Base-by-base conservation (phyloP, 805 yeast genomes). In the Scheffersomyces coipomensis region DNA sequence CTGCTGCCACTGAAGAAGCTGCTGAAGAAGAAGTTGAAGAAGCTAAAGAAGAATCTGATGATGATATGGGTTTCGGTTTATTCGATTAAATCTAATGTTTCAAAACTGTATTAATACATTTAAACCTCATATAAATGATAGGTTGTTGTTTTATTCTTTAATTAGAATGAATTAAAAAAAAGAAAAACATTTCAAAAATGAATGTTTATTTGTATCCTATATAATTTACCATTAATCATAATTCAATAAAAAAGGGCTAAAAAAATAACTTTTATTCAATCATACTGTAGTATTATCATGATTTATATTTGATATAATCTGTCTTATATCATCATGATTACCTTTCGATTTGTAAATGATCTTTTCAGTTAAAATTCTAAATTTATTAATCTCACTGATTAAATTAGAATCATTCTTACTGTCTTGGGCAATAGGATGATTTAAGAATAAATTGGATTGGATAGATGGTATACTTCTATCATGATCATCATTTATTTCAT, bases 11-110 rank as follows among this genome's bases (percentile, higher is more conserved):
- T 52, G 85, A 77, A 54, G 88, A 75, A 51, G 93, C 72, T 43
- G 95, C 71, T 45, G 93, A 68, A 45, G 93, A 71, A 56, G 87
- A 68, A 54, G 83, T 73, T 60, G 88, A 76, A 60, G 90, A 73
- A 57, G 83, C 63, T 53, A 83, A 63, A 55, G 78, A 68, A 52
- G 81, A 73, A 60, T 72, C 70, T 57, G 81, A 76, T 69, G 85
- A 79, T 65, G 78, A 78, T 51, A 84, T 86, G 95, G 96, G 95
- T 62, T 82, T 85, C 85, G 96, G 96, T 81, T 85, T 93, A 73
- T 93, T 93, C 85, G 99, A 93, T 83, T 93, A 93, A 37, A 39
- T 35, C 21, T 27, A 24, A 17, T 24, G 26, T 32, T 3, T 23
- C n/a, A 33, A 15, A 18, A 19, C 15, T 34, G 22, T 37, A 24